These are phyloP conservation scores for Candida railenensis DNA, from an alignment of 805 yeast species.

Conservation along the genomic window DNA sequence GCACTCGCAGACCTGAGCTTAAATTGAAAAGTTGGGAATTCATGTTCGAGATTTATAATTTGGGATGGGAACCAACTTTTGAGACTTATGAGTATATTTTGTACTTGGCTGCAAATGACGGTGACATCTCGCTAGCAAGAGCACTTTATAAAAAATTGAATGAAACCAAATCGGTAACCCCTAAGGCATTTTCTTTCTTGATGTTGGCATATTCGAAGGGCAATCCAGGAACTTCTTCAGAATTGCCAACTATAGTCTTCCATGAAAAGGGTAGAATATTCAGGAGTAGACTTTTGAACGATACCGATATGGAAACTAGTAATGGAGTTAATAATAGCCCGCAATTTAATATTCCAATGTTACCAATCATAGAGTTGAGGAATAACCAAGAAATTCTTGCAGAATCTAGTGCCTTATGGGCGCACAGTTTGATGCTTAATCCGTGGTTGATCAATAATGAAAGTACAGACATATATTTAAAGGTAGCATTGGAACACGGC, in stretches of 20 bases:
- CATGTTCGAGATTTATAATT: constrained; percentile 60
- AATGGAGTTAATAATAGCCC: constrained; percentile 5
- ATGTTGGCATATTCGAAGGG: constrained; percentile 49
- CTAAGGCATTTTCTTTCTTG: constrained; percentile 44
- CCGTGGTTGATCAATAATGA: constrained; percentile 44
- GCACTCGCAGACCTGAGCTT: constrained; percentile 51
- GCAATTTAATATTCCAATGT: constrained; percentile 53
- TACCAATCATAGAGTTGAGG: constrained; percentile 53
- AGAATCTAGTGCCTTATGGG: constrained; percentile 80
- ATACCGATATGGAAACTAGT: constrained; percentile 31
- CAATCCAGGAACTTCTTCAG: constrained; percentile 12
- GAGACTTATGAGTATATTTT: constrained; percentile 66
- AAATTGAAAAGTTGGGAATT: constrained; percentile 72
- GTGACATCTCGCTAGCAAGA: constrained; percentile 71
- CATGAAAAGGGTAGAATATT: constrained; percentile 47
- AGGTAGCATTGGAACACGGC: constrained; percentile 41
- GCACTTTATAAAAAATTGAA: constrained; percentile 56
- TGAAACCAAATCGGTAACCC: constrained; percentile 32
- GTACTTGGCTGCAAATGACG: constrained; percentile 74
- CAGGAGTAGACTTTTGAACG: constrained; percentile 45
- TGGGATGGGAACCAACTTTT: constrained; percentile 41
- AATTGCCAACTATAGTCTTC: constrained; percentile 33
- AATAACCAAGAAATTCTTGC: constrained; percentile 48
- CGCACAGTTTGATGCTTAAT: constrained; percentile 43
- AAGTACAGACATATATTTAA: constrained; percentile 51